Percentiles rank a stretch among this genome's conserved stretches.
phyloP scores from a whole-genome alignment of 371 early-diverging fungal species.

The Chytridium lagenaria region DNA sequence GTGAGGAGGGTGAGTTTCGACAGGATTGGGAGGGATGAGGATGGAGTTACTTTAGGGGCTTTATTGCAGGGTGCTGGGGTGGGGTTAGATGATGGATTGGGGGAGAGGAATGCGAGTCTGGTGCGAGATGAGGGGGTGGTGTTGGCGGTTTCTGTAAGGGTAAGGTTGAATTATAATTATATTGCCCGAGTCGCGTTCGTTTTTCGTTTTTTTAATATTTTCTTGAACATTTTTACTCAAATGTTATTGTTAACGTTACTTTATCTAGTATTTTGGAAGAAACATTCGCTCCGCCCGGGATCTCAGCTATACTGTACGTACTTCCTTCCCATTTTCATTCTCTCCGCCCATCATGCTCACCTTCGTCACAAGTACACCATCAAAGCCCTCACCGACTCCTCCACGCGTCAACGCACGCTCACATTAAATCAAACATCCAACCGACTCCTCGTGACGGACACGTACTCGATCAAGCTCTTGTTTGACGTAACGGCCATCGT shows the following conservation, averaged over 20 bases:
- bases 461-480: neutral
- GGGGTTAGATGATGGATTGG: neutral
- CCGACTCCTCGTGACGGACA: neutral
- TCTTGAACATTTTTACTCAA: too few relatives aligned
- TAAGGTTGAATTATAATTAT: neutral
- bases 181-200: too few relatives aligned
- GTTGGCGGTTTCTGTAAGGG: neutral
- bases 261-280: neutral
- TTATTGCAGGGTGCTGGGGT: slow-evolving; percentile 1
- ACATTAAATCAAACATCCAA: neutral
- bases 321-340: too few relatives aligned
- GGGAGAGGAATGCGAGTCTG: neutral
- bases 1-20: neutral
- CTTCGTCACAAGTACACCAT: neutral
- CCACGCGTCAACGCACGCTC: neutral
- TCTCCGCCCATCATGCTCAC: too few relatives aligned
- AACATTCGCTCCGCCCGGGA: neutral
- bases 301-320: neutral
- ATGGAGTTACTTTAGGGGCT: neutral
- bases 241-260: too few relatives aligned
- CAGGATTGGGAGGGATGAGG: neutral
- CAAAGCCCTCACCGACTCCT: neutral
- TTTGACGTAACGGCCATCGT: neutral
- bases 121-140: neutral
- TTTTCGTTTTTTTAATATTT: too few relatives aligned